Base-by-base conservation (phyloP, 495 filamentous ascomycete species). In the Penicillium canariense region DNA sequence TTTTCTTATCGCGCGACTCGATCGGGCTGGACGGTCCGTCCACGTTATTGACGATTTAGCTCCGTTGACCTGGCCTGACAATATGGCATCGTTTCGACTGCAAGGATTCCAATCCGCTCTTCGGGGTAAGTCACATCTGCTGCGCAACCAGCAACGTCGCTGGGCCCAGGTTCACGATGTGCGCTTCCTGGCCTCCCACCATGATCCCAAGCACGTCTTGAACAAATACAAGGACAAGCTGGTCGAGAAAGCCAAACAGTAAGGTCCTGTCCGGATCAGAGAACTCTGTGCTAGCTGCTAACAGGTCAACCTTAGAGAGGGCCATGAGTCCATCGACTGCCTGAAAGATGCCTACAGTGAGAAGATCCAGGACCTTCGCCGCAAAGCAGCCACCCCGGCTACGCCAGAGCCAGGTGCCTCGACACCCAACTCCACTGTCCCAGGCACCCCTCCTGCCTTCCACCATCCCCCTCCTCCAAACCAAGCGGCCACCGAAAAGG, bases 91-190 rank as follows among this genome's bases (percentile, higher is more conserved):
- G 39, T 36, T 71, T 18, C 61, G 68, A 45, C 59, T 71, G 7
- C 61, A 59, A 11, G 66, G 63, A 39, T 66, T 75, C 38, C 69
- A 68, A 44, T 62, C 60, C 12, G 25, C 70, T 15, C 30, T 72
- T 2, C 61, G 71, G 28, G 64, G 58, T 26, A 58, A 65, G 7
- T 64, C 64, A 1, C 54, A 54, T 4, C 60, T 73, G 18, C 62
- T 69, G 34, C 72, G 70, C 4, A 40, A 46, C 30, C 69, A 72
- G 35, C 94, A 97, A 65, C 80, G 88, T 48, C 84, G 95, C 60
- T 92, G 89, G 87, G 95, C 94, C 8, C 89, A 87, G 57, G 91
- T 96, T 9, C 89, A 93, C 70, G 90, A 96, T 72, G 85, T 95
- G 39, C 90, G 92, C 38, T 96, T 94, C 77, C 77, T 96, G 17